Evolutionary conservation across 441 rosid species (phyloP).

Genomic region (Capsella rubella): DNA sequence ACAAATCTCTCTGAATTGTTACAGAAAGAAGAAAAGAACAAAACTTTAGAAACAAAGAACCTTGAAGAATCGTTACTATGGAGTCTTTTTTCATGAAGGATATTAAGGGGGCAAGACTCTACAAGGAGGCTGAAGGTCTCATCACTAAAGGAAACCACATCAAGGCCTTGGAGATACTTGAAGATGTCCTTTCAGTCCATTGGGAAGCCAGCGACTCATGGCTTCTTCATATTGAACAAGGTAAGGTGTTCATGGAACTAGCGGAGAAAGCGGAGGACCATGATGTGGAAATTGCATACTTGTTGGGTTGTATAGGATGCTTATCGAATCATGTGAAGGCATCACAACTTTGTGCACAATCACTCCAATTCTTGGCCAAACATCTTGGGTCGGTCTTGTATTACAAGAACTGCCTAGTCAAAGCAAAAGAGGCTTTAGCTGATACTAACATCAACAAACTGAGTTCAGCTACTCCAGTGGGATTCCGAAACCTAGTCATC

Average conservation of each 20-base stretch:
- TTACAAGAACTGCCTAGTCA: not conserved
- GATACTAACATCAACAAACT: too few species aligned
- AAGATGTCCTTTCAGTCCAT: not conserved
- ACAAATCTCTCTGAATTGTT: not conserved
- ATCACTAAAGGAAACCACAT: not conserved
- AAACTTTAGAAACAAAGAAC: not conserved
- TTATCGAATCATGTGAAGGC: not conserved
- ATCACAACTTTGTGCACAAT: not conserved
- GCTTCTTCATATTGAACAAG: not conserved
- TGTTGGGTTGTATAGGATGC: conserved; percentile 1
- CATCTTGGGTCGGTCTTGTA: not conserved
- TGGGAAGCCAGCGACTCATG: not conserved
- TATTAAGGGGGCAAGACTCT: not conserved
- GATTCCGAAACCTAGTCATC: not conserved
- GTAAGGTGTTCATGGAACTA: not conserved
- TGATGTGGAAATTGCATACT: not conserved
- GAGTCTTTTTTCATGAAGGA: not conserved
- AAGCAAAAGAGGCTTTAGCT: not conserved
- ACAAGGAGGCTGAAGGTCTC: not conserved
- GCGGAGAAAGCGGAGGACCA: not conserved
- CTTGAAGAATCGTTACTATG: not conserved
- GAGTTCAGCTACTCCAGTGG: not conserved
- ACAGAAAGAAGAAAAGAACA: too few species aligned
- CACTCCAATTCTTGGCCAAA: not conserved
- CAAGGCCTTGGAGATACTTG: conserved; percentile 26